Conservation (phyloP, 805 yeast species). For the Schwanniomyces pseudopolymorphus region DNA sequence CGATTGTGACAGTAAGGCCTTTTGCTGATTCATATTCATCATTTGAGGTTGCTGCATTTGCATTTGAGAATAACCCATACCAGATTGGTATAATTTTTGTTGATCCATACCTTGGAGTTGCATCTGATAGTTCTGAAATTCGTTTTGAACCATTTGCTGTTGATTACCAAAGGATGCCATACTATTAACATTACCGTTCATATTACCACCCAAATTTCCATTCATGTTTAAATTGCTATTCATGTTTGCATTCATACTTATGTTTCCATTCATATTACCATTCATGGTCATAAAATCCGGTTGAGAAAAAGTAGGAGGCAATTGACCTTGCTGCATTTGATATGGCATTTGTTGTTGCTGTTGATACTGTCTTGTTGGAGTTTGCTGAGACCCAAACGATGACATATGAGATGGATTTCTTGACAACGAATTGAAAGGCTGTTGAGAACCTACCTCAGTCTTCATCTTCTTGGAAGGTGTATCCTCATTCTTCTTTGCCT, state of each 20-base stretch:
- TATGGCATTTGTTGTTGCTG: conserved; percentile 63
- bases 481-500: conserved; percentile 67
- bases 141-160: conserved; percentile 18
- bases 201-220: neutral
- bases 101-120: conserved; percentile 28
- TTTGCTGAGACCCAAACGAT: conserved; percentile 28
- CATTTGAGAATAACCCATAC: conserved; percentile 10
- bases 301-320: conserved; percentile 23
- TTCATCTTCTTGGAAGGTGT: conserved; percentile 47
- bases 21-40: conserved; percentile 18
- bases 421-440: conserved; percentile 12
- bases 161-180: conserved; percentile 9
- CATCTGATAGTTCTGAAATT: conserved; percentile 21
- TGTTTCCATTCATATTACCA: conserved; percentile 2
- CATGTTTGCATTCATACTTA: neutral
- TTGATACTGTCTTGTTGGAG: conserved; percentile 58
- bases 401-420: conserved; percentile 10
- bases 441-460: conserved; percentile 15
- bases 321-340: conserved; percentile 23
- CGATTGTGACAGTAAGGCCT: conserved; percentile 29
- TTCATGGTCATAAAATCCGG: conserved; percentile 18
- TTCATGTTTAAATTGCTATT: neutral
- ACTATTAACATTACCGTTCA: conserved; percentile 4
- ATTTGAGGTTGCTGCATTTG: conserved; percentile 15
- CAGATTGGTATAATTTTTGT: conserved; percentile 16